Evolutionary conservation across 2,329 filamentous ascomycete genomes (phyloP).

Genomic region (Plectosphaerella cucumerina): DNA sequence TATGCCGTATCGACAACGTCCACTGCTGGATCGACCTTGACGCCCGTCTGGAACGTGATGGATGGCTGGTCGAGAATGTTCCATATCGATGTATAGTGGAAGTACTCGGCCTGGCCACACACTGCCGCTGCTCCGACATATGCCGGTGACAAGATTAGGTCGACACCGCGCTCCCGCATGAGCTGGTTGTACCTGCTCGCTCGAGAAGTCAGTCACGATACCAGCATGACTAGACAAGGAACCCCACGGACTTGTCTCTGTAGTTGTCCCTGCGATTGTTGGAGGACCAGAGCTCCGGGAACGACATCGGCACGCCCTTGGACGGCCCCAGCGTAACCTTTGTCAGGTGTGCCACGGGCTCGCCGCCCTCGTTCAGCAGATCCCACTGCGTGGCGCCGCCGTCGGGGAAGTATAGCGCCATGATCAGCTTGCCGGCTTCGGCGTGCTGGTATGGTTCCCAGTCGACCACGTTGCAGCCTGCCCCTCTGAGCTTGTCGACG

Average conservation of each 20-base stretch:
- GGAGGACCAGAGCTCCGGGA: constrained; percentile 16
- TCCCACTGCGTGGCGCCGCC: constrained; percentile 13
- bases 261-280: constrained; percentile 14
- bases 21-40: background rate
- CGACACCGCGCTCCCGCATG: constrained; percentile 17
- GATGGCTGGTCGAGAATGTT: constrained; percentile 25
- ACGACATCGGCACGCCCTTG: constrained; percentile 7
- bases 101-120: constrained; percentile 16
- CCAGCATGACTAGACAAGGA: too few species aligned
- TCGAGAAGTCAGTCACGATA: too few species aligned
- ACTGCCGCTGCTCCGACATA: constrained; percentile 16
- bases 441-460: constrained; percentile 16
- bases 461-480: constrained; percentile 17
- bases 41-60: constrained; percentile 19
- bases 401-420: constrained; percentile 20
- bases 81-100: constrained; percentile 24
- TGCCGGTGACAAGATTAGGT: constrained; percentile 21
- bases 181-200: constrained; percentile 8
- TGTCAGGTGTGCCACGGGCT: constrained; percentile 22
- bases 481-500: constrained; percentile 10
- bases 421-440: constrained; percentile 15
- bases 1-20: background rate
- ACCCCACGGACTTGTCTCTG: background rate
- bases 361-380: constrained; percentile 15
- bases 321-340: constrained; percentile 16